Evolutionary conservation across 768 basidiomycete genomes (phyloP).

Genomic region (Candolleomyces aberdarensis): DNA sequence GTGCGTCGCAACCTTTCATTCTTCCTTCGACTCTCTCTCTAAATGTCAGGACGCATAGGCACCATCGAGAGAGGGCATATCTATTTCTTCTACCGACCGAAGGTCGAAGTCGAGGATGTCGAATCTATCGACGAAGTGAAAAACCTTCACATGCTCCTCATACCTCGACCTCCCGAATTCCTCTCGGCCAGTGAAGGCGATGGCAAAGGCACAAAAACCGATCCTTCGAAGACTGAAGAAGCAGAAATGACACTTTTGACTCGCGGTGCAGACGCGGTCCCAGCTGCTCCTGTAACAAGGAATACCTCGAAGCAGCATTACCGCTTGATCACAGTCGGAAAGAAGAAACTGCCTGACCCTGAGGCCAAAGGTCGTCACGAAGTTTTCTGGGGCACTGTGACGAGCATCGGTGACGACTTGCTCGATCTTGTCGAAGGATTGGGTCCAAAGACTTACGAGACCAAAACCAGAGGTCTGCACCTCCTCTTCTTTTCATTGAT

Average conservation of each 20-base stretch:
- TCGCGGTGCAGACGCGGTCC: conserved; percentile 48
- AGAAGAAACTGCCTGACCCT: conserved; percentile 56
- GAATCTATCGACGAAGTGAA: conserved; percentile 40
- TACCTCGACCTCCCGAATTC: conserved; percentile 52
- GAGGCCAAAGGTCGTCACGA: conserved; percentile 40
- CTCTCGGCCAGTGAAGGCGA: conserved; percentile 14
- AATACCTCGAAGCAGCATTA: conserved; percentile 40
- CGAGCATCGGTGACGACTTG: conserved; percentile 50
- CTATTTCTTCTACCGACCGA: conserved; percentile 57
- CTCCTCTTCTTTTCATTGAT: not conserved
- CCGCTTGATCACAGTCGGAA: conserved; percentile 52
- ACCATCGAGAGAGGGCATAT: conserved; percentile 58
- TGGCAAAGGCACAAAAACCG: conserved; percentile 8
- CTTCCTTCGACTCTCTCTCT: not conserved
- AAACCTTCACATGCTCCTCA: conserved; percentile 57
- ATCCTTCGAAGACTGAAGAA: conserved; percentile 22
- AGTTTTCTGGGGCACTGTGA: conserved; percentile 52
- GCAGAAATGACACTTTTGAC: conserved; percentile 40
- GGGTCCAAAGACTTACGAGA: conserved; percentile 53
- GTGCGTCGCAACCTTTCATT: conserved; percentile 5
- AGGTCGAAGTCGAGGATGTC: not conserved
- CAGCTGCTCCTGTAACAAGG: conserved; percentile 30
- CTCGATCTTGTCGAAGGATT: conserved; percentile 43
- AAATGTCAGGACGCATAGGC: conserved; percentile 26
- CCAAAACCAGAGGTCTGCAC: conserved; percentile 52